These are phyloP conservation scores for Chionographis japonica DNA, from an alignment of 106 monocot species.

Conservation along the genomic window DNA sequence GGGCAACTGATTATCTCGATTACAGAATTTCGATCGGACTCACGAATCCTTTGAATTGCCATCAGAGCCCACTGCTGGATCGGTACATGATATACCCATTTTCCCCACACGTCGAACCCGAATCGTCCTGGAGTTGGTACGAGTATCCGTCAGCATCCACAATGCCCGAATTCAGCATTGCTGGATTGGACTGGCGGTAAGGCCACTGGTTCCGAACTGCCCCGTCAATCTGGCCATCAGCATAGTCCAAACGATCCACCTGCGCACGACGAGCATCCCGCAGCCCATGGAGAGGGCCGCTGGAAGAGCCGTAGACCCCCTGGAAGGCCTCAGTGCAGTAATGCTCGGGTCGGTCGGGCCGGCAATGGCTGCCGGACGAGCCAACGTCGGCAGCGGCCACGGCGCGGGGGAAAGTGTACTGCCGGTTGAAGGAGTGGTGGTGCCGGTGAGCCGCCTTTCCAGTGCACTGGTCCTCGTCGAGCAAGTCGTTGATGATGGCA, in stretches of 20 bases:
- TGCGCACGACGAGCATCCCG: conserved; percentile 13
- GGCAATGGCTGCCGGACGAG: conserved; percentile 9
- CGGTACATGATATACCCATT: conserved; percentile 54
- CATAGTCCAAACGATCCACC: conserved; percentile 31
- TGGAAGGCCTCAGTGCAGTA: conserved; percentile 25
- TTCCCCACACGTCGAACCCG: conserved; percentile 24
- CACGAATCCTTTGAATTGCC: conserved; percentile 1
- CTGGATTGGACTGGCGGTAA: conserved; percentile 18
- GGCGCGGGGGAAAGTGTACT: conserved; percentile 39
- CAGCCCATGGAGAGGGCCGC: conserved; percentile 11
- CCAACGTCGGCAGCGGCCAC: conserved; percentile 3
- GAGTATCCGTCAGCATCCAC: conserved; percentile 38
- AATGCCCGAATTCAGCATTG: conserved; percentile 21
- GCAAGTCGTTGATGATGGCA: conserved; percentile 89
- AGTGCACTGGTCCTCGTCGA: conserved; percentile 64
- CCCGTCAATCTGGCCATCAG: conserved; percentile 35
- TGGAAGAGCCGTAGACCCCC: conserved; percentile 25
- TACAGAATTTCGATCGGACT: conserved; percentile 17
- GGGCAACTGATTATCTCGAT: neutral
- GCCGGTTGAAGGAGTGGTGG: conserved; percentile 23
- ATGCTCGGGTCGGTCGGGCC: conserved; percentile 20
- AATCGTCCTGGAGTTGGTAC: conserved; percentile 32
- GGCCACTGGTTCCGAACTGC: conserved; percentile 57
- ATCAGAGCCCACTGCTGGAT: conserved; percentile 33
- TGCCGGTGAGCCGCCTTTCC: conserved; percentile 1